Evolutionary conservation across 257 asterid genomes (phyloP).

Genomic region (Linderniella brevidens): DNA sequence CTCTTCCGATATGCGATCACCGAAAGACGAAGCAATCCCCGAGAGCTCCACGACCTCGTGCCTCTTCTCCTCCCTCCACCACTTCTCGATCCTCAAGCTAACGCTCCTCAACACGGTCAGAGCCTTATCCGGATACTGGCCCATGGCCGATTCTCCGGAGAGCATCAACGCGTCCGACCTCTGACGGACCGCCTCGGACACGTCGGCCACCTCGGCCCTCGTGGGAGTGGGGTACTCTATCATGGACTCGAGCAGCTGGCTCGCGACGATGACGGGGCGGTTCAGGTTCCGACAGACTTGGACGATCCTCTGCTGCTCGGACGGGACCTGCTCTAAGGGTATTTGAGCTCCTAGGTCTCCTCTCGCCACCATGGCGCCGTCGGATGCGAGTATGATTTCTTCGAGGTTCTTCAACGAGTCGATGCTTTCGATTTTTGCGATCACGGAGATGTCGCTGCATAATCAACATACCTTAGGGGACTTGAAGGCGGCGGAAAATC

Average conservation of each 20-base stretch:
- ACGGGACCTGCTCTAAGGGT: conserved; percentile 96
- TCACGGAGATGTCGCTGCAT: conserved; percentile 76
- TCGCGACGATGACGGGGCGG: conserved; percentile 91
- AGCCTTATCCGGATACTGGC: conserved; percentile 93
- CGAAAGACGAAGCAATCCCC: conserved; percentile 65
- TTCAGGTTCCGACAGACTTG: conserved; percentile 77
- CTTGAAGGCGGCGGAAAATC: neutral
- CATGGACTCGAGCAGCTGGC: conserved; percentile 96
- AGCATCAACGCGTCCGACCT: conserved; percentile 94
- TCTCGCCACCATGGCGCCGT: conserved; percentile 99
- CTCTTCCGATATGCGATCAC: conserved; percentile 86
- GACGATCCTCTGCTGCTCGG: conserved; percentile 84
- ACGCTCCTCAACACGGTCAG: conserved; percentile 84
- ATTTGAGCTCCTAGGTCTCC: conserved; percentile 98
- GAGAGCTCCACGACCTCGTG: conserved; percentile 67
- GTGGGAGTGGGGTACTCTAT: conserved; percentile 98
- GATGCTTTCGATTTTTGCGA: conserved; percentile 90
- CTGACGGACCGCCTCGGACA: conserved; percentile 97
- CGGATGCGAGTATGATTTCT: conserved; percentile 81
- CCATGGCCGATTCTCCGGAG: conserved; percentile 99
- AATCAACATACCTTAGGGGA: conserved; percentile 8
- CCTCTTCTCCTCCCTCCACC: conserved; percentile 94
- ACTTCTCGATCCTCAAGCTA: conserved; percentile 86
- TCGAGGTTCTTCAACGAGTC: conserved; percentile 89
- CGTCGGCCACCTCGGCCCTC: conserved; percentile 97